These are phyloP conservation scores for Sporothrix euskadiensis DNA, from an alignment of 2,329 filamentous ascomycete species.

Conservation along the genomic window DNA sequence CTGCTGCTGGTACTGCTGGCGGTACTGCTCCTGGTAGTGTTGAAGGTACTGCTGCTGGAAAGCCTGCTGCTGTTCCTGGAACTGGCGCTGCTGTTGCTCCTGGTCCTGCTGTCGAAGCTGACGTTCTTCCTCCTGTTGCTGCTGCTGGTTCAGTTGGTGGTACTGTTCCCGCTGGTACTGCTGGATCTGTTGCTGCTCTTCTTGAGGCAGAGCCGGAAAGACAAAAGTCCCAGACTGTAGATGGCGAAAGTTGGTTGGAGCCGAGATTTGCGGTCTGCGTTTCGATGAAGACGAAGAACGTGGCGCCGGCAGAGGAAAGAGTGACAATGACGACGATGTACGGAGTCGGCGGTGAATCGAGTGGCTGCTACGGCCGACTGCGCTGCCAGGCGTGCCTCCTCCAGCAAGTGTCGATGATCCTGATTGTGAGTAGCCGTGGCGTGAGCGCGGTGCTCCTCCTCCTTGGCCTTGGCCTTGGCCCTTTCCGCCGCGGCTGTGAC, in stretches of 20 bases:
- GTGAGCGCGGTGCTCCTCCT: background rate
- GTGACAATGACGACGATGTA: slow-evolving; percentile 40
- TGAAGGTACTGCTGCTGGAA: slow-evolving; percentile 22
- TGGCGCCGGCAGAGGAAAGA: slow-evolving; percentile 18
- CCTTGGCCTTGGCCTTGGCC: background rate
- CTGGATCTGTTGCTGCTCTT: slow-evolving; percentile 15
- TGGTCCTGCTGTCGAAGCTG: slow-evolving; percentile 9
- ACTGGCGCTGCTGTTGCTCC: slow-evolving; percentile 26
- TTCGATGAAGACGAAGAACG: slow-evolving; percentile 33
- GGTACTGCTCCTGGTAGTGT: slow-evolving; percentile 25
- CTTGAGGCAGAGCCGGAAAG: slow-evolving; percentile 27
- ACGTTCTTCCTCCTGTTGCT: slow-evolving; percentile 9
- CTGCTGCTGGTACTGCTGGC: slow-evolving; percentile 27
- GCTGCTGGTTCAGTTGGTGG: slow-evolving; percentile 1
- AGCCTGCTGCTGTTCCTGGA: slow-evolving; percentile 32
- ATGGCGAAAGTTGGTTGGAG: slow-evolving; percentile 62
- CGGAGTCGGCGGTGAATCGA: slow-evolving; percentile 50
- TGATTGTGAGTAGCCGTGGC: slow-evolving; percentile 24
- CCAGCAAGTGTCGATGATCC: slow-evolving; percentile 39
- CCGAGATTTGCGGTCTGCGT: slow-evolving; percentile 57
- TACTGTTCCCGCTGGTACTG: slow-evolving; percentile 8
- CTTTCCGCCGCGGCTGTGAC: background rate
- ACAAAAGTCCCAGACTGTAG: slow-evolving; percentile 44
- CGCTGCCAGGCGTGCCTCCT: background rate
- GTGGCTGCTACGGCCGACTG: slow-evolving; percentile 41